Conservation (phyloP, 164 flowering plant genomes). For the Nelumbo lutea region DNA sequence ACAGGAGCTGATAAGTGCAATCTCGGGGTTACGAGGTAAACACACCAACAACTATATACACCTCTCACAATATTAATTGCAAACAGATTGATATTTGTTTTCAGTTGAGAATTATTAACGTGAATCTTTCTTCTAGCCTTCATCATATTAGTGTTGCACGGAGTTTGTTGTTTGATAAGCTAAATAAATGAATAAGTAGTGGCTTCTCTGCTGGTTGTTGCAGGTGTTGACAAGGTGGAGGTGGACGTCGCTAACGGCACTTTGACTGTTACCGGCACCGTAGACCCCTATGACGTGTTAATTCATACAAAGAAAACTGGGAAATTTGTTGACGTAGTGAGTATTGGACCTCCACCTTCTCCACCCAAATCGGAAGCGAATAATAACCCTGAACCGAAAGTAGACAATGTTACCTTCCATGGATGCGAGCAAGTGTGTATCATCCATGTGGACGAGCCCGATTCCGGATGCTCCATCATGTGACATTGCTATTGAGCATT, state of each 20-base stretch:
- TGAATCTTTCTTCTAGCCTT: too few relatives aligned
- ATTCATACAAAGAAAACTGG: conserved; percentile 43
- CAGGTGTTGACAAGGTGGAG: conserved; percentile 63
- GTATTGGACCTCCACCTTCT: conserved; percentile 58
- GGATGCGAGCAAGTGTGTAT: conserved; percentile 18
- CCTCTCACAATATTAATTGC: neutral
- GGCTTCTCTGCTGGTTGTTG: neutral
- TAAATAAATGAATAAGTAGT: too few relatives aligned
- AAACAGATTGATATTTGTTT: too few relatives aligned
- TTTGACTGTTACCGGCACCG: conserved; percentile 52
- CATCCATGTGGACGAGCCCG: neutral
- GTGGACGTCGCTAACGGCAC: conserved; percentile 51
- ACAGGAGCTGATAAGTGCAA: conserved; percentile 52
- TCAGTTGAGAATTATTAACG: too few relatives aligned
- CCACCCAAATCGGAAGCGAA: conserved; percentile 28
- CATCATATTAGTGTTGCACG: too few relatives aligned
- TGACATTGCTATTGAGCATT: conserved; percentile 5
- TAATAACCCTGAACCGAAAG: too few relatives aligned
- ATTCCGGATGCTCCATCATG: conserved; percentile 32
- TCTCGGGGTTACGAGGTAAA: conserved; percentile 47
- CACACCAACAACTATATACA: neutral
- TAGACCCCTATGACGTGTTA: conserved; percentile 51
- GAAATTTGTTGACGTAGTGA: conserved; percentile 38
- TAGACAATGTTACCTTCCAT: conserved; percentile 3
- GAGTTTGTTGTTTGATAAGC: too few relatives aligned